Evolutionary conservation across 352 stramenopile species (phyloP), one percentile per base, ranked within the genome.

Genomic region (Pythium insidiosum): DNA sequence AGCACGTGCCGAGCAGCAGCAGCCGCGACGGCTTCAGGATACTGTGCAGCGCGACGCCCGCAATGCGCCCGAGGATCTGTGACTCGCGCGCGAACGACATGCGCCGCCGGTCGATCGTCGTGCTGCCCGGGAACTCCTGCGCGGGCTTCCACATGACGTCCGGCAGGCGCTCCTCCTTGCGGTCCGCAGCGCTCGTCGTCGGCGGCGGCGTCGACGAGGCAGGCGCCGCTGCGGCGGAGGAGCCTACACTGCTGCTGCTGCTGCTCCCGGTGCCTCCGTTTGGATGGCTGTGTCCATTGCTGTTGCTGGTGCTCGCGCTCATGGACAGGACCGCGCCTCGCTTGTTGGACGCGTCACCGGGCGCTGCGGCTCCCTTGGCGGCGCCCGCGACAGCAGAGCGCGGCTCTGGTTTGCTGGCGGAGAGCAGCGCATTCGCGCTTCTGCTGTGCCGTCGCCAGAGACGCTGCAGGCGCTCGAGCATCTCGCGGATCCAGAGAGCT

Each of bases 141-240:
- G 69, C 58, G 39, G 62, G 61, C 38, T 75, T 74, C 70, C 70
- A 83, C 47, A 83, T 60, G 20, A 65, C 63, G 37, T 83, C 70
- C 28, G 63, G 57, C 13, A 84, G 52, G 7, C 66, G 65, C 23
- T 50, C 46, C 15, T 47, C 41, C 21, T 54, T 53, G 25, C 42
- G 33, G 28, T 13, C 9, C 28, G 9, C 28, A 15, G 28, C 9
- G 36, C 33, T 10, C n/a, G 36, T 6, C 12, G 20, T 30, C 15
- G 22, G 30, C 23, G 22, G 38, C 23, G 38, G 29, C 5, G 36
- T 6, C 18, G 28, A 33, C 28, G 9, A 15, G 28, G 15, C 15
- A 18, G 41, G 23, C 12, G 41, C 10, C 28, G 28, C 28, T 33
- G 28, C 28, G 28, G 9, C 9, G 28, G 28, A 13, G 9, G 9